Evolutionary conservation across 805 yeast species (phyloP), one percentile per base, ranked within the genome.

Genomic region (Candida sphagnicola): DNA sequence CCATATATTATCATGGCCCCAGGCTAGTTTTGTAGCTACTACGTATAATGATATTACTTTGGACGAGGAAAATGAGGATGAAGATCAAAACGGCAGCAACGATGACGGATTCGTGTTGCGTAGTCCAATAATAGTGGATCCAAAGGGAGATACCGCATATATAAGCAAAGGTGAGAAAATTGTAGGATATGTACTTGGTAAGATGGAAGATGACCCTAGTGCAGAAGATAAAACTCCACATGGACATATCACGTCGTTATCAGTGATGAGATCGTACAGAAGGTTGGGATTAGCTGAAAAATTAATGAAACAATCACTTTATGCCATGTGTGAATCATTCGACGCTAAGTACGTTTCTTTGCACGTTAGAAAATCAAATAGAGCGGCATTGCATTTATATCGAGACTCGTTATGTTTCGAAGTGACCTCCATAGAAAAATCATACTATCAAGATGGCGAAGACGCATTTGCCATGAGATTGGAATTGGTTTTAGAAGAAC

Each of bases 391-490:
- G 51, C 96, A 89, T 63, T 72, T 93, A 46, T 93, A 93, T 66
- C 74, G 83, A 55, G 95, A 87, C 54, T 84, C 96, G 2, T 72
- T 93, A 45, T 67, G 76, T 44, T 93, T 93, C 58, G 90, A 84
- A 58, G 93, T 87, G 31, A 70, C 84, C 41, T 77, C 82, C 30
- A 80, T 93, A 42, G 96, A 89, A 52, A 82, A 78, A 47, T 75
- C 84, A n/a, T 93, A 93, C 61, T 93, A 93, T 54, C 96, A 90
- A 38, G 97, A 93, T 62, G 95, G 95, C 23, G 99, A 93, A 63
- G 97, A 93, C 63, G 99, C 99, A 12, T 91, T 90, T 60, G 84
- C 93, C 29, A 93, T 93, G 99, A 80, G 79, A 56, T 85, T 85
- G 56, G 72, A 68, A 2, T 69, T 88, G 47, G 67, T 67, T 15